Evolutionary conservation across 176 grass and related monocot species (phyloP).

Genomic region (Oryza meridionalis): DNA sequence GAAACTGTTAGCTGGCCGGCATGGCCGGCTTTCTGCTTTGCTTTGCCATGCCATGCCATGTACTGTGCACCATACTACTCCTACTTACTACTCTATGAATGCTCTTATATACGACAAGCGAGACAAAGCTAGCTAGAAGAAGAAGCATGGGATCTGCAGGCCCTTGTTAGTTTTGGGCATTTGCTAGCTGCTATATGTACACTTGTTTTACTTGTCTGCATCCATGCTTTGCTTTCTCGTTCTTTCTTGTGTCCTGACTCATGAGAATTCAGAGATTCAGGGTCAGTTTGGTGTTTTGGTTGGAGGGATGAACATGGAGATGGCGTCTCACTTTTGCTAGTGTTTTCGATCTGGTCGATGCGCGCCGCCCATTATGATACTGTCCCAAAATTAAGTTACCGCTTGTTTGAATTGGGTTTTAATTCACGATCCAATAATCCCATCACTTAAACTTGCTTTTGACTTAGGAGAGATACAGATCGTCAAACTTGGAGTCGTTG

Average conservation of each 20-base stretch:
- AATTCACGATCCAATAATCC: too few relatives aligned
- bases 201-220: not conserved
- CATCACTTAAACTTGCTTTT: too few relatives aligned
- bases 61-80: not conserved
- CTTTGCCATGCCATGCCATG: not conserved
- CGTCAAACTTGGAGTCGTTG: too few relatives aligned
- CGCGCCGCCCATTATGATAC: too few relatives aligned
- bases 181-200: not conserved
- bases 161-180: not conserved
- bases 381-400: too few relatives aligned
- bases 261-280: not conserved
- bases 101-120: not conserved
- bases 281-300: too few relatives aligned
- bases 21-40: slow-evolving; percentile 24
- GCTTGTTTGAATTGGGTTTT: too few relatives aligned
- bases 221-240: not conserved
- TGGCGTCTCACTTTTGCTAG: too few relatives aligned
- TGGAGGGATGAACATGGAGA: too few relatives aligned
- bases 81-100: not conserved
- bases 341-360: too few relatives aligned
- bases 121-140: not conserved
- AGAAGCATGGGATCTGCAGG: not conserved
- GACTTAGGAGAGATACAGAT: too few relatives aligned
- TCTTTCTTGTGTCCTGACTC: not conserved
- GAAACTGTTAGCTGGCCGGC: slow-evolving; percentile 14